Evolutionary conservation across 257 asterid species (phyloP).

Genomic region (Leonotis leonurus): DNA sequence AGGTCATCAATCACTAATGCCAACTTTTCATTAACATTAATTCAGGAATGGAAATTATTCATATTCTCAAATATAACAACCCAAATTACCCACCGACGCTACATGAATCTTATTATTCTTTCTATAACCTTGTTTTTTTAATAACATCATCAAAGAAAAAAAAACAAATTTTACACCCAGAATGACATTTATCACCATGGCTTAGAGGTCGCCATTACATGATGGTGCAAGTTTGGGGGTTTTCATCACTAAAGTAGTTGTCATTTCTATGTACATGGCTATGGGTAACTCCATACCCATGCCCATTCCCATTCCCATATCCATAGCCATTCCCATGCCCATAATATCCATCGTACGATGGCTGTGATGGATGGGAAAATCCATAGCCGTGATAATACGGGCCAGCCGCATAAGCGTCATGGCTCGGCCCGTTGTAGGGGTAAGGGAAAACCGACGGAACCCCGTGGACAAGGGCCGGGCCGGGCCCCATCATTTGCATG

Average conservation of each 20-base stretch:
- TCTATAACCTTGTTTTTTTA: too few species aligned
- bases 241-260: constrained; percentile 45
- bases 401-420: constrained; percentile 32
- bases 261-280: constrained; percentile 34
- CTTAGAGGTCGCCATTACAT: constrained; percentile 29
- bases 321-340: constrained; percentile 19
- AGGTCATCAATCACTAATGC: too few species aligned
- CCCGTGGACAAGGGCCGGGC: constrained; percentile 27
- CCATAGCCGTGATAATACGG: constrained; percentile 51
- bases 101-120: too few species aligned
- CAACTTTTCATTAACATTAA: too few species aligned
- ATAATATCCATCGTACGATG: constrained; percentile 24
- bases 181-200: too few species aligned
- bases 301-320: constrained; percentile 11
- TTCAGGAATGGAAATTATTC: too few species aligned
- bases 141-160: not conserved
- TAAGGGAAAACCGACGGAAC: constrained; percentile 32
- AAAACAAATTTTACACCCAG: too few species aligned
- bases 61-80: too few species aligned
- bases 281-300: constrained; percentile 20
- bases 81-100: too few species aligned
- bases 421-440: constrained; percentile 35
- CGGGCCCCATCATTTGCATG: constrained; percentile 17
- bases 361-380: constrained; percentile 34
- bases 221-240: constrained; percentile 41